These are phyloP conservation scores for Incumbomyces lentus DNA, from an alignment of 2,329 filamentous ascomycete genomes.

Conservation along the genomic window DNA sequence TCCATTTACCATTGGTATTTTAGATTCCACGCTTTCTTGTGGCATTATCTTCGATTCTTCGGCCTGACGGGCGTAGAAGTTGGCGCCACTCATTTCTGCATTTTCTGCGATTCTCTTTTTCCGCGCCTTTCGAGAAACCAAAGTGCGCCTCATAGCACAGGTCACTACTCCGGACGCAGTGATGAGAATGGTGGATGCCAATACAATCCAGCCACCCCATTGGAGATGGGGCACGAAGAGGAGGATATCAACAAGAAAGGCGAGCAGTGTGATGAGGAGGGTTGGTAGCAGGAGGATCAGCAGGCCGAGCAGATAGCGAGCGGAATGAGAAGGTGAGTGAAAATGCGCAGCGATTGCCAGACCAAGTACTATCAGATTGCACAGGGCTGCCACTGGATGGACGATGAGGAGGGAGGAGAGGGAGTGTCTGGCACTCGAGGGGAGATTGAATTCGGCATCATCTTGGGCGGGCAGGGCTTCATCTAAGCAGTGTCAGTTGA, in stretches of 20 bases:
- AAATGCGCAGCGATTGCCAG: constrained; percentile 75
- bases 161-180: constrained; percentile 73
- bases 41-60: constrained; percentile 22
- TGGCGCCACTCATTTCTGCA: constrained; percentile 92
- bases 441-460: constrained; percentile 48
- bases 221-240: constrained; percentile 87
- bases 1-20: constrained; percentile 47
- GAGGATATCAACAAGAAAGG: constrained; percentile 86
- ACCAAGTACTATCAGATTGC: constrained; percentile 74
- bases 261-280: constrained; percentile 69
- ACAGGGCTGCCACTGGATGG: constrained; percentile 78
- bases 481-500: constrained; percentile 28
- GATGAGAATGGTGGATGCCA: constrained; percentile 79
- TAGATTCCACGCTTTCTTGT: constrained; percentile 25
- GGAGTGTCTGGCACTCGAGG: constrained; percentile 54
- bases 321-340: constrained; percentile 78
- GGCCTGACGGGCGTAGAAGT: constrained; percentile 64
- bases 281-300: constrained; percentile 81
- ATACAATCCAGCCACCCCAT: constrained; percentile 89
- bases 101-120: constrained; percentile 88
- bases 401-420: constrained; percentile 87
- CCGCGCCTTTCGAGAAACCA: constrained; percentile 85
- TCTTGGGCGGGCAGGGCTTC: constrained; percentile 36
- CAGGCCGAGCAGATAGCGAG: constrained; percentile 72
- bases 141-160: constrained; percentile 85